Percentiles rank a stretch among this genome's conserved stretches.
These are phyloP conservation scores for Crithidia bombi DNA, from an alignment of 208 protist species.

Conservation along the genomic window DNA sequence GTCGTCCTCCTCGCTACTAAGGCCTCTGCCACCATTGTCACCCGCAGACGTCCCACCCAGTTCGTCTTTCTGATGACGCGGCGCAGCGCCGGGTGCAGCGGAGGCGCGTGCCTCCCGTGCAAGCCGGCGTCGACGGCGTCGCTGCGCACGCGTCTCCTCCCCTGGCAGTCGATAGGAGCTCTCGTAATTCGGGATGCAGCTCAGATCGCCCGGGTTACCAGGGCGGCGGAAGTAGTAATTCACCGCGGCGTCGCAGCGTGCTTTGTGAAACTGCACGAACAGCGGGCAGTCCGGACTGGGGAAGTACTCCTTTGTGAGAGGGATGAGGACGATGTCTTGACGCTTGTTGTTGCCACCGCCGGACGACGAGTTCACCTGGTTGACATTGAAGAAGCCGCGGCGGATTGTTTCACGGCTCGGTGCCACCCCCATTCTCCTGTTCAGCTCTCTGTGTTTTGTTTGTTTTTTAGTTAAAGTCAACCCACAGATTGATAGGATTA, in stretches of 20 bases:
- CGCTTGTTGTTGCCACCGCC: slow-evolving; percentile 31
- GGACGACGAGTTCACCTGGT: slow-evolving; percentile 23
- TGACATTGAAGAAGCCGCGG: slow-evolving; percentile 59
- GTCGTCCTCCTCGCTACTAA: slow-evolving; percentile 10
- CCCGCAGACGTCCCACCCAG: no score
- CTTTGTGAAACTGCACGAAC: slow-evolving; percentile 84
- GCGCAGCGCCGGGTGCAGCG: background rate
- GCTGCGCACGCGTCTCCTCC: slow-evolving; percentile 35
- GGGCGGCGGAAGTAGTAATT: slow-evolving; percentile 87
- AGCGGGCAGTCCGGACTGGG: slow-evolving; percentile 75
- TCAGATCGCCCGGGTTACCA: slow-evolving; percentile 75
- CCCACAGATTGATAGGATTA: no score
- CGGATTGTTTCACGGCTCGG: slow-evolving; percentile 76
- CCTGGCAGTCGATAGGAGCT: slow-evolving; percentile 29
- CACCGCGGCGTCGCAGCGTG: slow-evolving; percentile 79
- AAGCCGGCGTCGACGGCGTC: slow-evolving; percentile 16
- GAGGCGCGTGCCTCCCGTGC: slow-evolving; percentile 25
- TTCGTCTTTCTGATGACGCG: background rate
- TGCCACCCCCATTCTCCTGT: slow-evolving; percentile 60
- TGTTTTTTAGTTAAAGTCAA: no score
- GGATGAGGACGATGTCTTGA: slow-evolving; percentile 78
- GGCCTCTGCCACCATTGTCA: background rate
- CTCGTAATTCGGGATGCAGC: slow-evolving; percentile 72
- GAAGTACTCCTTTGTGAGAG: slow-evolving; percentile 82
- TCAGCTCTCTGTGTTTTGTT: no score